Evolutionary conservation across 495 filamentous ascomycete species (phyloP).

Genomic region (Trichoderma asperelloides): DNA sequence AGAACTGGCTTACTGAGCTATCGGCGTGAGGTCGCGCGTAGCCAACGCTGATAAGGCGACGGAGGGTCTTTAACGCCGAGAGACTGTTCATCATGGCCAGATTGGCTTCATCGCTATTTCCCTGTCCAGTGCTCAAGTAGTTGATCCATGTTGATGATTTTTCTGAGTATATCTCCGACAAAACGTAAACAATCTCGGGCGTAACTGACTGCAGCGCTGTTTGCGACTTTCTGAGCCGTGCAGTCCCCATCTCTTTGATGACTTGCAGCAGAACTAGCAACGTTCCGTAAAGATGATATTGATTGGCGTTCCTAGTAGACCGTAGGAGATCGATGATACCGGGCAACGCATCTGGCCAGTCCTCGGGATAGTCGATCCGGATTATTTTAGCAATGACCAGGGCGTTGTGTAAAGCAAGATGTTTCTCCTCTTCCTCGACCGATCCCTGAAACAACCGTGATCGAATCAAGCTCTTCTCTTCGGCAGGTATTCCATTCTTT

Average conservation of each 20-base stretch:
- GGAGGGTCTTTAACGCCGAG: conserved; percentile 65
- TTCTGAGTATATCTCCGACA: conserved; percentile 67
- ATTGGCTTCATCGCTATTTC: conserved; percentile 48
- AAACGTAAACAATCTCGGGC: conserved; percentile 68
- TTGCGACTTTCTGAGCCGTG: conserved; percentile 59
- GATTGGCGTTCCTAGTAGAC: conserved; percentile 31
- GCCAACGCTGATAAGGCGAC: conserved; percentile 69
- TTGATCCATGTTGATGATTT: conserved; percentile 63
- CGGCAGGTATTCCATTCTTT: conserved; percentile 58
- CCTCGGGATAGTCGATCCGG: conserved; percentile 76
- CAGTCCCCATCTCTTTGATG: conserved; percentile 82
- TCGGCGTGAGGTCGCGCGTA: conserved; percentile 79
- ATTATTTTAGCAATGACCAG: conserved; percentile 80
- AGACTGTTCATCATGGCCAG: conserved; percentile 65
- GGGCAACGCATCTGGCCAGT: conserved; percentile 61
- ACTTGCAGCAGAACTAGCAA: conserved; percentile 73
- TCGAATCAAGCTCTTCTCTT: conserved; percentile 68
- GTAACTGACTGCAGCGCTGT: conserved; percentile 63
- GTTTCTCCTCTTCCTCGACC: conserved; percentile 60
- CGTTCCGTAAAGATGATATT: conserved; percentile 53
- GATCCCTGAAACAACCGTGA: conserved; percentile 61
- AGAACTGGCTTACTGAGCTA: conserved; percentile 63
- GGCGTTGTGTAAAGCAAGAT: conserved; percentile 76
- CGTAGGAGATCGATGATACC: conserved; percentile 54
- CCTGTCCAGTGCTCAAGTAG: conserved; percentile 38